phyloP scores from a whole-genome alignment of 73 alveolate species.

The Paramecium pentaurelia region DNA sequence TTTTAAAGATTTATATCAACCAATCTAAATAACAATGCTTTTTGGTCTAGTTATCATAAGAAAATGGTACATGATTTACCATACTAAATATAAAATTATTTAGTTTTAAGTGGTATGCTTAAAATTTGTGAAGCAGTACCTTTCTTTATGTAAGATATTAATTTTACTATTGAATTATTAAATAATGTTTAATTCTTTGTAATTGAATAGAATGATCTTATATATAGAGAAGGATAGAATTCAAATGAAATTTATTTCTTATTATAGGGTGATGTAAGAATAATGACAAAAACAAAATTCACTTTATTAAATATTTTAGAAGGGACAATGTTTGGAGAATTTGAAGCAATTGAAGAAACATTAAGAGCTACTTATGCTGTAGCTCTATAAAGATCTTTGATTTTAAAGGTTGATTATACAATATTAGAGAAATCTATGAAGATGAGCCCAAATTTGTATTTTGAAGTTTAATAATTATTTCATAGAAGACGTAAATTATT shows the following conservation, averaged over 20 bases:
- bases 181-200: background rate
- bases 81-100: background rate
- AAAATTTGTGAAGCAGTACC: background rate
- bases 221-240: slow-evolving; percentile 4
- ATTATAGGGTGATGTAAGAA: slow-evolving; percentile 8
- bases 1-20: background rate
- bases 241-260: slow-evolving; percentile 4
- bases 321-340: slow-evolving; percentile 37
- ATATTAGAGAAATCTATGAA: background rate
- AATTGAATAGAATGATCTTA: background rate
- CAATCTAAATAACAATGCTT: slow-evolving; percentile 18
- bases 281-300: background rate
- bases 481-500: background rate
- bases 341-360: slow-evolving; percentile 33
- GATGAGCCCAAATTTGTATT: background rate
- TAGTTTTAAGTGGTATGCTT: background rate
- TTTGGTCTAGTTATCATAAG: background rate
- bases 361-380: slow-evolving; percentile 12
- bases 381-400: background rate
- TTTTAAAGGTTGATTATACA: background rate
- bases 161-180: background rate
- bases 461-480: background rate
- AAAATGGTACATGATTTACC: slow-evolving; percentile 13
- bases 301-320: background rate
- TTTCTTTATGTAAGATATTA: background rate